phyloP scores from a whole-genome alignment of 1,284 basidiomycete genomes.

The Apiotrichum brassicae region DNA sequence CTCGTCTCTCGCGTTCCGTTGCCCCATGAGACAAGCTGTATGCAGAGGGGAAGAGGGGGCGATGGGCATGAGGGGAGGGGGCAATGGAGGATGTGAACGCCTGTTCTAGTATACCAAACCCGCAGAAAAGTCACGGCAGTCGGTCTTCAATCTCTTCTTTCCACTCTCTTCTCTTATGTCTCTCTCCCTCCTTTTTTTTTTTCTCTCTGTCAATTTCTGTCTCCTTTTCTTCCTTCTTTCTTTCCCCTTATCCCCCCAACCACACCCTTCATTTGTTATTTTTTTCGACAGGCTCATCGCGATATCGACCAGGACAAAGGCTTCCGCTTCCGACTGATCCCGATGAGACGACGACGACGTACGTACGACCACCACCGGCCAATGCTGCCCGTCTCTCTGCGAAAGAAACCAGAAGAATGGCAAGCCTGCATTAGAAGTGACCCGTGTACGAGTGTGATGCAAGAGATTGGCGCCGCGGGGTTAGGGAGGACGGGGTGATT shows the following conservation, averaged over 20 bases:
- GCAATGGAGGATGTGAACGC: not conserved
- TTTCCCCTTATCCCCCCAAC: not conserved
- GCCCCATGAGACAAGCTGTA: not conserved
- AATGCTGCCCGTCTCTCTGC: not conserved
- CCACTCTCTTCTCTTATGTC: not conserved
- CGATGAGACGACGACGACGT: too few relatives aligned
- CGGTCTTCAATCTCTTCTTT: not conserved
- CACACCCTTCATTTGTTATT: not conserved
- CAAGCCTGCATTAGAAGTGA: constrained; percentile 6
- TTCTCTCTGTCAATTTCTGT: not conserved
- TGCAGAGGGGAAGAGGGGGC: not conserved
- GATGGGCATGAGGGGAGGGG: not conserved
- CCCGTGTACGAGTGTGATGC: constrained; percentile 5
- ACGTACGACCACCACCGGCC: not conserved
- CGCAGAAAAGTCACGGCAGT: not conserved
- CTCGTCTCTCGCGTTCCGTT: not conserved
- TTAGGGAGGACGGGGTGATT: too few relatives aligned
- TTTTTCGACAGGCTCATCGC: not conserved
- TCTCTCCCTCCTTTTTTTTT: not conserved
- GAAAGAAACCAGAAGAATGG: constrained; percentile 1
- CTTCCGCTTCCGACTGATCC: too few relatives aligned
- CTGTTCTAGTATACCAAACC: constrained; percentile 1
- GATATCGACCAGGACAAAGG: not conserved
- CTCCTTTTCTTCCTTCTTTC: not conserved
- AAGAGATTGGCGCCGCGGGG: not conserved